phyloP scores from a whole-genome alignment of 768 basidiomycete genomes.

The Kwoniella sp. region DNA sequence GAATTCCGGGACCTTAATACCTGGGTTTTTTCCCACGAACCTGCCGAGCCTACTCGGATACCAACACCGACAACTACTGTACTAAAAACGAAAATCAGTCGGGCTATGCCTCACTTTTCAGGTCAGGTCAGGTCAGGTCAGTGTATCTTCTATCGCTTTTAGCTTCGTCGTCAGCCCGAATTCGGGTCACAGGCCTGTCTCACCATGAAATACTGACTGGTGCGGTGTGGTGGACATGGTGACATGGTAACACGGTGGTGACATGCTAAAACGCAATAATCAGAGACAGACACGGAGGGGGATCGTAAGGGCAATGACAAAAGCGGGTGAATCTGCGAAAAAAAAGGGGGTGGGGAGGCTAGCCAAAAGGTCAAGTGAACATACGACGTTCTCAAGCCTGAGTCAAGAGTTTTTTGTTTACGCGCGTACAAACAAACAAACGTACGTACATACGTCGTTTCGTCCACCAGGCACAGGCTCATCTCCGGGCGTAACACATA shows the following conservation, averaged over 20 bases:
- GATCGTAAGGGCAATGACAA: not conserved
- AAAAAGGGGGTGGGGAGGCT: not conserved
- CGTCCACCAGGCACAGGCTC: too few species aligned
- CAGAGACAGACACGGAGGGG: not conserved
- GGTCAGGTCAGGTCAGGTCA: too few species aligned
- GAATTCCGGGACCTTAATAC: not conserved
- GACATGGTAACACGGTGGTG: not conserved
- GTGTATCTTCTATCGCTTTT: too few species aligned
- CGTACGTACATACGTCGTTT: too few species aligned
- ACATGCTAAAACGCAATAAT: conserved; percentile 2
- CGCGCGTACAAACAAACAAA: too few species aligned
- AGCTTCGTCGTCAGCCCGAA: too few species aligned
- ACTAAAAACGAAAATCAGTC: not conserved
- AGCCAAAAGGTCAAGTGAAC: too few species aligned
- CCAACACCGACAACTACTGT: too few species aligned
- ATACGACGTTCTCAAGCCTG: too few species aligned
- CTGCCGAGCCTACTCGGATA: conserved; percentile 1
- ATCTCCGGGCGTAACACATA: too few species aligned
- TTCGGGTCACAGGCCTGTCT: not conserved
- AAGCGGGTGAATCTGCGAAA: not conserved
- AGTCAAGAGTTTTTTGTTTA: too few species aligned
- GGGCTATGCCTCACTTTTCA: not conserved
- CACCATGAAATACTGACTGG: not conserved
- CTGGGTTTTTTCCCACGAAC: not conserved
- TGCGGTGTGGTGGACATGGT: too few species aligned